phyloP scores from a whole-genome alignment of 441 rosid species.

The Gossypium lobatum region DNA sequence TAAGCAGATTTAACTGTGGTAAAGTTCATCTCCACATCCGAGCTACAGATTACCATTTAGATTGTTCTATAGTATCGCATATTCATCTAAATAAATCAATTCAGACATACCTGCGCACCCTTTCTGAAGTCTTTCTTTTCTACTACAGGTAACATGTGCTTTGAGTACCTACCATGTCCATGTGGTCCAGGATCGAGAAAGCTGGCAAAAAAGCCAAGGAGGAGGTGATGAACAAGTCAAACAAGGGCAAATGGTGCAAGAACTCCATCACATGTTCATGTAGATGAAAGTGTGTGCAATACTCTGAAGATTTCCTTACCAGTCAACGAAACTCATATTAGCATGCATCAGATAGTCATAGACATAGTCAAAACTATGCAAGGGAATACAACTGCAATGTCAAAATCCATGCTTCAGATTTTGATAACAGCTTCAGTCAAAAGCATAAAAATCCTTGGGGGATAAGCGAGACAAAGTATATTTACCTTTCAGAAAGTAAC shows the following conservation, averaged over 20 bases:
- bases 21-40: not conserved
- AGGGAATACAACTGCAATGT: slow-evolving; percentile 73
- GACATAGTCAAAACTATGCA: slow-evolving; percentile 78
- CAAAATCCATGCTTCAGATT: slow-evolving; percentile 19
- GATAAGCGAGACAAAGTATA: not conserved
- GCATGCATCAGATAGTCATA: slow-evolving; percentile 72
- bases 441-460: not conserved
- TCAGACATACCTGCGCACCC: slow-evolving; percentile 83
- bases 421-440: slow-evolving; percentile 1
- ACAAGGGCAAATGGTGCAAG: not conserved
- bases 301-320: slow-evolving; percentile 37
- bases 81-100: not conserved
- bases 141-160: slow-evolving; percentile 89
- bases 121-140: slow-evolving; percentile 84
- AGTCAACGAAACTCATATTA: slow-evolving; percentile 78
- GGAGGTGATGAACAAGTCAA: slow-evolving; percentile 11
- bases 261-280: not conserved
- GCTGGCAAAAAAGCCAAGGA: slow-evolving; percentile 31
- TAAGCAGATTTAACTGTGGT: not conserved
- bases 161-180: slow-evolving; percentile 91
- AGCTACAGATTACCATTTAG: not conserved
- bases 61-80: not conserved
- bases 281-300: not conserved
- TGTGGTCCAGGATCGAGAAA: slow-evolving; percentile 92
- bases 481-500: slow-evolving; percentile 86